Base-by-base conservation (phyloP, 192 early-diverging fungal genomes). In the Cladochytrium replicatum region DNA sequence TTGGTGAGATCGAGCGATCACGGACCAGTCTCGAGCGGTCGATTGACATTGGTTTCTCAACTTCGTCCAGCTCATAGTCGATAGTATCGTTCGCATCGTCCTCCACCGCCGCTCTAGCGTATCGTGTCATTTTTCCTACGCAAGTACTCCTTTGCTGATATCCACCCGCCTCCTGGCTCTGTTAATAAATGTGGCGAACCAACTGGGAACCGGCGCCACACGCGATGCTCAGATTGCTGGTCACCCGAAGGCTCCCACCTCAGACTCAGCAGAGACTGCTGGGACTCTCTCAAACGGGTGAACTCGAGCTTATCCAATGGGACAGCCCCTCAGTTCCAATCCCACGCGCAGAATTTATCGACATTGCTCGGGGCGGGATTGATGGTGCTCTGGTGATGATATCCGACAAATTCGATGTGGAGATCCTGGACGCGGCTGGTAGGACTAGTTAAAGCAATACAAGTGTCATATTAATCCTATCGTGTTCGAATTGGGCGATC, bases 381-480 rank as follows among this genome's bases (percentile, higher is more conserved):
- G 62, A 78, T 24, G 83, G 75, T 1, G 61, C 86, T 32, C 29
- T 86, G 5, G 80, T 78, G 55, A 63, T 86, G 34, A 60, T 91
- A 29, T 77, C 82, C 0, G 83, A 93, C 31, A 81, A 77, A 25
- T 72, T 93, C 29, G 84, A 89, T 55, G 43, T 44, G 1, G 84
- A 87, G 52, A 32, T 87, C 2, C 52, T 91, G 22, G 61, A 75
- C 27, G 69, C 77, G 0, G 83, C 83, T 38, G 82, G 79, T 68
- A 64, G 38, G 1, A 50, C 22, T 42, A 39, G 52, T 13, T 53
- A 37, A 52, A 4, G 30, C 47, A 11, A 46, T 45, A 6, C 45
- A 42, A 0, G 44, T 54, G 25, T 54, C 34, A 47, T 48, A 22
- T 47, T 43, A 41, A 54, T 57, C 55, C 6, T 41, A 19, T 17